Conservation (phyloP, 768 basidiomycete genomes). For the Rhizopogon rudus region DNA sequence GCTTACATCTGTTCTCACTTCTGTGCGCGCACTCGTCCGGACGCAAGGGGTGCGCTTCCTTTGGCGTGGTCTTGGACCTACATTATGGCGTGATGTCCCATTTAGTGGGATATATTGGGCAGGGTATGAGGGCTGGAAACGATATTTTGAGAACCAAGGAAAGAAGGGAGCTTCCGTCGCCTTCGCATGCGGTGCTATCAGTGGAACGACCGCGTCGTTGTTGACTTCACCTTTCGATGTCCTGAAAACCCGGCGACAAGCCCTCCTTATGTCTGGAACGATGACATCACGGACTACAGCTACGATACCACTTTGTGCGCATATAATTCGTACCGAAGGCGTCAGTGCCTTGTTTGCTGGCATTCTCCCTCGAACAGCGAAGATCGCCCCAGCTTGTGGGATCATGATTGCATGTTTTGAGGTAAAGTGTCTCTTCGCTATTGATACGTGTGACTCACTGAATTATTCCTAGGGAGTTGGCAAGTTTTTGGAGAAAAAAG, state of each 20-base stretch:
- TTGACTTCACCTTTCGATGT: constrained; percentile 96
- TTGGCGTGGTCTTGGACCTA: constrained; percentile 90
- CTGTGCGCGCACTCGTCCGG: constrained; percentile 55
- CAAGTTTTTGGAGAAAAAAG: constrained; percentile 38
- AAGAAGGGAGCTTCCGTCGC: constrained; percentile 61
- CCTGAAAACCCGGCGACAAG: constrained; percentile 90
- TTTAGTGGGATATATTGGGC: constrained; percentile 98
- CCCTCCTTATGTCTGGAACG: constrained; percentile 62
- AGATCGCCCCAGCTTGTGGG: constrained; percentile 97
- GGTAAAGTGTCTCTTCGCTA: constrained; percentile 35
- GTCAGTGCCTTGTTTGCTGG: constrained; percentile 76
- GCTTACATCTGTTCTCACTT: constrained; percentile 64
- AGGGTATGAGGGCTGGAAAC: constrained; percentile 84
- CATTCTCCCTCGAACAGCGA: constrained; percentile 80
- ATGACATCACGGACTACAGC: constrained; percentile 33
- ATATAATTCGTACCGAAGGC: constrained; percentile 79
- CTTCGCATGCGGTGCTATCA: constrained; percentile 86
- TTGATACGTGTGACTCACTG: constrained; percentile 11
- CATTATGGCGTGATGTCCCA: constrained; percentile 95
- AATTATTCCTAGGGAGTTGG: constrained; percentile 49
- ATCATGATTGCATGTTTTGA: constrained; percentile 98
- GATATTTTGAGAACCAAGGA: constrained; percentile 47
- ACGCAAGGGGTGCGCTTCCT: constrained; percentile 63
- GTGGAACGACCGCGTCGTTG: constrained; percentile 82
- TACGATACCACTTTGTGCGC: constrained; percentile 59